Percentiles rank a stretch among this genome's conserved stretches.
phyloP scores from a whole-genome alignment of 176 grass and related monocot genomes.

The Secale cereale region DNA sequence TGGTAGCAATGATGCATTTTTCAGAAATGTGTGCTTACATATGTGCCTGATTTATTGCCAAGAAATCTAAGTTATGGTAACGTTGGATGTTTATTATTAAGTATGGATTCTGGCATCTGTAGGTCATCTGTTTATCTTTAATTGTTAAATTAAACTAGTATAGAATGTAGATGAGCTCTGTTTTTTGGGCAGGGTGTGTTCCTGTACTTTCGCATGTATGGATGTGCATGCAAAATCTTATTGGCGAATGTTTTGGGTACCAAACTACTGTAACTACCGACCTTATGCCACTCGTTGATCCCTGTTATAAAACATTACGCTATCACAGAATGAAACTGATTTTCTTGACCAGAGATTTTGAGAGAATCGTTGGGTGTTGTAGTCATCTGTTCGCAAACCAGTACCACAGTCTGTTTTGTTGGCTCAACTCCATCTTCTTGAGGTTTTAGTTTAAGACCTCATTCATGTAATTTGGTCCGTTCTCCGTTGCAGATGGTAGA shows the following conservation, averaged over 20 bases:
- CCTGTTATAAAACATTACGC: neutral
- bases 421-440: neutral
- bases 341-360: neutral
- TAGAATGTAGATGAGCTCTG: neutral
- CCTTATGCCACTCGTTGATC: neutral
- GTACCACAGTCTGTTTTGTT: neutral
- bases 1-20: neutral
- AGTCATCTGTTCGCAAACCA: neutral
- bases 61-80: neutral
- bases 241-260: neutral
- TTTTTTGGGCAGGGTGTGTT: neutral
- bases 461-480: neutral
- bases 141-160: neutral
- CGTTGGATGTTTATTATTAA: neutral
- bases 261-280: neutral
- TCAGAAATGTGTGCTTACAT: neutral
- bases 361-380: neutral
- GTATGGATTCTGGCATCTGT: neutral
- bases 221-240: neutral
- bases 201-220: neutral
- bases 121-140: neutral
- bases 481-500: slow-evolving; percentile 33
- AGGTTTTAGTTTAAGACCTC: neutral
- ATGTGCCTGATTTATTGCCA: neutral
- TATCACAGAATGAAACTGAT: neutral